A percentile compares a stretch with the other conserved stretches of the same genome.
These are phyloP conservation scores for Hymenoscyphus fructigenus DNA, from an alignment of 2,329 filamentous ascomycete species.

Conservation along the genomic window DNA sequence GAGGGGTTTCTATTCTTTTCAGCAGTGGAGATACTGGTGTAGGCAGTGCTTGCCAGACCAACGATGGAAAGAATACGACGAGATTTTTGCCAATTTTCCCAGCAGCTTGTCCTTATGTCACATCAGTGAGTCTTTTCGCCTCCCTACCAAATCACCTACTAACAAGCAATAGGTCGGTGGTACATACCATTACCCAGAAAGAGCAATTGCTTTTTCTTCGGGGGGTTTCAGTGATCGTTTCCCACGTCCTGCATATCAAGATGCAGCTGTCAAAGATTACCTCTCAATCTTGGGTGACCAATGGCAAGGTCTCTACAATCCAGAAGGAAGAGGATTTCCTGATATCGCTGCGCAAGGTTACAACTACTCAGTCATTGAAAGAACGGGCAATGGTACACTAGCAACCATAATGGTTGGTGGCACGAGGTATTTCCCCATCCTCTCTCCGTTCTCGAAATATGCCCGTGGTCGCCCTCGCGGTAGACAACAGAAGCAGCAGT, in stretches of 20 bases:
- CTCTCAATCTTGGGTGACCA: constrained; percentile 42
- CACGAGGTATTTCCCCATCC: constrained; percentile 22
- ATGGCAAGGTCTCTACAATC: constrained; percentile 48
- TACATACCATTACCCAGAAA: constrained; percentile 43
- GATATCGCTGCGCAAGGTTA: constrained; percentile 57
- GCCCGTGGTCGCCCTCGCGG: no score
- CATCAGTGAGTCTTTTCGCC: constrained; percentile 62
- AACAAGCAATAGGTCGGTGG: constrained; percentile 62
- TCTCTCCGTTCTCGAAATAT: not conserved
- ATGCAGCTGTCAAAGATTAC: constrained; percentile 45
- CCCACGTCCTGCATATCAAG: constrained; percentile 47
- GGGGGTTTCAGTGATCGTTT: constrained; percentile 55
- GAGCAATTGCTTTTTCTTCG: constrained; percentile 45
- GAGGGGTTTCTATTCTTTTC: constrained; percentile 63
- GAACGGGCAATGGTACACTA: not conserved
- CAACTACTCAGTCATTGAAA: constrained; percentile 45
- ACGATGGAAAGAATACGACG: constrained; percentile 56
- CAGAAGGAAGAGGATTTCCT: constrained; percentile 52
- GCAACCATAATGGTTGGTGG: constrained; percentile 17
- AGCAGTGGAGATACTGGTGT: constrained; percentile 59
- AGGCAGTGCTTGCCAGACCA: constrained; percentile 51
- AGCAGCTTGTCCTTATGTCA: constrained; percentile 65
- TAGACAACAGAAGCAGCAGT: no score
- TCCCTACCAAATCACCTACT: constrained; percentile 42
- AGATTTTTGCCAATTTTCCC: constrained; percentile 63